Evolutionary conservation across 352 stramenopile species (phyloP), one percentile per base, ranked within the genome.

Genomic region (Globisporangium carolinianum): DNA sequence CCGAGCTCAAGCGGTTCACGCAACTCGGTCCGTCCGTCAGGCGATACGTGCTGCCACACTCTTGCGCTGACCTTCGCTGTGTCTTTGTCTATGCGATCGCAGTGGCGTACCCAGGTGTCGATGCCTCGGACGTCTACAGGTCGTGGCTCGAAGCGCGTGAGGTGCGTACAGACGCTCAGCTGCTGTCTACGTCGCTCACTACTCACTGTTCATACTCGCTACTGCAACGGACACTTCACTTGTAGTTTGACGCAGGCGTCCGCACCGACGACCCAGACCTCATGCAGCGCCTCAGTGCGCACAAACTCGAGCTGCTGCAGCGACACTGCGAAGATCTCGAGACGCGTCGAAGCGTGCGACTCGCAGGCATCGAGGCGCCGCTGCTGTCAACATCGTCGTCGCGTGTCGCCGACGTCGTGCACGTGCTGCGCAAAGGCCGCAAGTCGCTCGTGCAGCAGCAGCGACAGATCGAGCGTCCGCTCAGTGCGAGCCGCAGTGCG

Each of bases 341-440:
- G 53, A 32, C 49, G 35, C 61, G 57, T n/a, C 18, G 55, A 15
- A 51, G 14, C 2, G 5, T 18, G 37, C 37, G 42, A 0, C 17
- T 63, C 12, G 36, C 49, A 4, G 32, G 9, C 55, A 47, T 1
- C 39, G 17, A 10, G 32, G 12, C 38, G 24, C 24, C 54, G n/a
- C 42, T 8, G 14, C 37, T 24, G 4, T 36, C 17, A 8, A 38
- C 36, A 4, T 53, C 51, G 17, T 53, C 51, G 17, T 58, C 45
- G n/a, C 35, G 35, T 12, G 52, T 60, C 24, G 12, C 56, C 43
- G 47, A 65, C 17, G 52, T 65, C 46, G 48, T 65, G 17, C 43
- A 64, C 47, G 14, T 60, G 35, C 51, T 67, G 18, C 56, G 61
- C 35, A 67, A 67, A 51, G 61, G 61, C 14, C n/a, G 45, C 10